Conservation (phyloP, 2,329 filamentous ascomycete genomes). For the Penicillium psychrosexuale region DNA sequence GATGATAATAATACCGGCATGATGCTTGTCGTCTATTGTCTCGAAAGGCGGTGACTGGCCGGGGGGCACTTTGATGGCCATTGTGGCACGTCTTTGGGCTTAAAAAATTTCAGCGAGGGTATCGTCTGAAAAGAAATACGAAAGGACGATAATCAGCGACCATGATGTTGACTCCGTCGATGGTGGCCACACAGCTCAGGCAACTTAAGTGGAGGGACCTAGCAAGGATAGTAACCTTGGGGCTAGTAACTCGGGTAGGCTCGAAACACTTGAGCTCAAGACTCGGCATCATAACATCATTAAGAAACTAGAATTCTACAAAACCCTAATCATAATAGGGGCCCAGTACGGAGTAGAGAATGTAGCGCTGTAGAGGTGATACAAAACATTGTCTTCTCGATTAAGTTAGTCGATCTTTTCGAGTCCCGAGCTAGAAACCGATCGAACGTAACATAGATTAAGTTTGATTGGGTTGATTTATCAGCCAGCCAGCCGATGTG, state of each 20-base stretch:
- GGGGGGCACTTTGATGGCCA: slow-evolving; percentile 13
- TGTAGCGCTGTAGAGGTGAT: background rate
- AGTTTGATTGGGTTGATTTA: background rate
- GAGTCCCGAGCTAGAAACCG: background rate
- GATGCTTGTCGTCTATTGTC: slow-evolving; percentile 28
- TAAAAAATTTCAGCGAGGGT: background rate
- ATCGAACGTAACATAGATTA: background rate
- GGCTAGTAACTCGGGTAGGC: background rate
- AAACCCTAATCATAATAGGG: background rate
- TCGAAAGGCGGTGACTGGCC: slow-evolving; percentile 23
- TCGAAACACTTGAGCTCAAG: background rate
- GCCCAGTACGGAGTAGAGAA: background rate
- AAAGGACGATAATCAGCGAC: background rate
- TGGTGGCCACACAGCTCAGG: background rate
- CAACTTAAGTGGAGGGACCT: background rate
- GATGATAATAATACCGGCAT: slow-evolving; percentile 32
- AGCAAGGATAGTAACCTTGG: background rate
- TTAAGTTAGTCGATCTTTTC: background rate
- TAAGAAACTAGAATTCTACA: background rate
- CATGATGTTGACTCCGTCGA: background rate
- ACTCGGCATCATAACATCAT: background rate
- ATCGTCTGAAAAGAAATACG: background rate
- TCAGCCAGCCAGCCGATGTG: background rate
- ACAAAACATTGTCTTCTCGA: background rate
- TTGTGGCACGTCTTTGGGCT: background rate